Base-by-base conservation (phyloP, 495 filamentous ascomycete genomes). In the Corynascus novoguineensis region DNA sequence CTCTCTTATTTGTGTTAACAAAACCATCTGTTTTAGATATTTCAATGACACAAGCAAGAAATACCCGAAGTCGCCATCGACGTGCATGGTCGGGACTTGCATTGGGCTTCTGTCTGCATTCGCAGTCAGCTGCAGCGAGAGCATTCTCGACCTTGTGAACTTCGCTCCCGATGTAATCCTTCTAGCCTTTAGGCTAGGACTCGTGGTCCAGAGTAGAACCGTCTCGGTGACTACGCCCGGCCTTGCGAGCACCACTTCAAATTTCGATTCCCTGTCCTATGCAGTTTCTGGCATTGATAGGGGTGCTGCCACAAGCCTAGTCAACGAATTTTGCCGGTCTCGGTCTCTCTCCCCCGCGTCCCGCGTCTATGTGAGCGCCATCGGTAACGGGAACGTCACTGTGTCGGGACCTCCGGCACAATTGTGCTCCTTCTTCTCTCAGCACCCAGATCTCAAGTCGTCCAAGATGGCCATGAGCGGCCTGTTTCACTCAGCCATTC, bases 61-160 rank as follows among this genome's bases (percentile, higher is more conserved):
- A 29, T 62, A 66, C 10, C 63, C 66, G n/a, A 45, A 44, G 21
- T 53, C 64, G 12, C 53, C 53, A 27, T 61, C 79, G 48, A 79
- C 75, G 14, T 74, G 71, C 58, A 61, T 81, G 22, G 68, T 83
- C 19, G 83, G 82, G 21, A 75, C 86, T n/a, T 89, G 86, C 71
- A 88, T 83, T 17, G 84, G 84, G 45, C 71, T 86, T 31, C 73
- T 90, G 58, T 81, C 86, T 9, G 83, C 84, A 24, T 73, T 84
- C n/a, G 86, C 82, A 8, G 77, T 90, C 12, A 81, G 81, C 50
- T 84, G 75, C 44, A 79, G 83, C 5, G 76, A 70, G 12, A 84
- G 81, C 8, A 68, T 88, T n/a, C 76, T 80, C 21, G 78, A 85
- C 24, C 72, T 92, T 1, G 68, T 90, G 12, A 75, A 78, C 4